Evolutionary conservation across 1,284 basidiomycete genomes (phyloP).

Genomic region (Ceratobasidium sp.): DNA sequence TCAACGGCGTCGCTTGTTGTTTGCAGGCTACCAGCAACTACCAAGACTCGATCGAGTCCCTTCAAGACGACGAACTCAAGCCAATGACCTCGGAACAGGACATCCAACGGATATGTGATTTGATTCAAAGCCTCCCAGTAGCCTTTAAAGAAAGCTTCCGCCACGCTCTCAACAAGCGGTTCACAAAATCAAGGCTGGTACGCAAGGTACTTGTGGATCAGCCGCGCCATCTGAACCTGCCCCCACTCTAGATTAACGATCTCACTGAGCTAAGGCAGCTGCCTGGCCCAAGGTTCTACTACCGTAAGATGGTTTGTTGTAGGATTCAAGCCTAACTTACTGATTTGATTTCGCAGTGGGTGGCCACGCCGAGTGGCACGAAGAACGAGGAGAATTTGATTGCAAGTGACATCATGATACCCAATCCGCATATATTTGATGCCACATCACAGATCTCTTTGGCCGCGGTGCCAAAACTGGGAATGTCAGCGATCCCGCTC

Average conservation of each 20-base stretch:
- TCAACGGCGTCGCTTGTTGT: no score
- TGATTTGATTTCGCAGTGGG: no score
- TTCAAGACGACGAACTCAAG: not conserved
- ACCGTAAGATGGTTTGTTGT: no score
- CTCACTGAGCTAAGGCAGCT: not conserved
- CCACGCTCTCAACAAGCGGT: not conserved
- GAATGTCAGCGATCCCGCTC: not conserved
- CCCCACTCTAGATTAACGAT: not conserved
- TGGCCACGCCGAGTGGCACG: no score
- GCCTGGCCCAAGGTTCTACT: no score
- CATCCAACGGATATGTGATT: not conserved
- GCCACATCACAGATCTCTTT: no score
- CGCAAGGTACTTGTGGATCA: not conserved
- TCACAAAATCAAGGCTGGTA: not conserved
- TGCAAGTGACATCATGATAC: no score
- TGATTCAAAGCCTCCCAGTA: not conserved
- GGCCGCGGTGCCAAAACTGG: no score
- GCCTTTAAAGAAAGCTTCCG: not conserved
- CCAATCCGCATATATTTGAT: no score
- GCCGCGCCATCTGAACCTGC: not conserved
- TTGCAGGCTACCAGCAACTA: no score
- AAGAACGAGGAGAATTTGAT: no score
- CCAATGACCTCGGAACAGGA: not conserved
- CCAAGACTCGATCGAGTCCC: not conserved
- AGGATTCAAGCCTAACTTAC: no score